Base-by-base conservation (phyloP, 345 rosid genomes). In the Streptanthus diversifolius region DNA sequence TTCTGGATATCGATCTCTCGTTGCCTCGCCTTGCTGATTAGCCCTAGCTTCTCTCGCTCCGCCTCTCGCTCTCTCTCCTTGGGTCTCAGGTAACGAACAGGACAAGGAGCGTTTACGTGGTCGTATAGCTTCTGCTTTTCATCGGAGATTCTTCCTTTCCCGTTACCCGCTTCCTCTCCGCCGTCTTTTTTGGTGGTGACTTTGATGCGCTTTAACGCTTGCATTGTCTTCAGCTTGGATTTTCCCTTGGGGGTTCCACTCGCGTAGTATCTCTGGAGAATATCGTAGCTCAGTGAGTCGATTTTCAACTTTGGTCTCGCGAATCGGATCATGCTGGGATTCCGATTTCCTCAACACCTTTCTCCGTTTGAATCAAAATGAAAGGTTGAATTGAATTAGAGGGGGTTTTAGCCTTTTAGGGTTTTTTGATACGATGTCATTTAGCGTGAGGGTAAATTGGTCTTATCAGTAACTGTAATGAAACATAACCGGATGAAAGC, bases 231-330 rank as follows among this genome's bases (percentile, higher is more conserved):
- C 59, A 74, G 24, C 70, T 87, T 89, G 1, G 75, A 54, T 55
- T 89, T 87, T 2, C 96, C 96, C 57, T 88, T 90, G 0, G 90
- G 80, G 8, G 93, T 88, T 71, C 96, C 80, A 59, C 90, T 82
- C 9, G 74, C 90, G 36, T 77, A 82, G 70, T 88, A 84, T 13
- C 79, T 81, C 45, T 86, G 93, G 33, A 78, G 17, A 66, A 84
- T 64, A 45, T 82, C 79, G 61, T 70, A 30, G 49, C 63, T 49
- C 70, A 71, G 27, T 51, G 60, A 62, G 7, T 81, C 80, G 6
- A 75, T 5, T 40, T 25, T 18, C 2, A 73, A 43, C 25, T 68
- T 82, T 2, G 64, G 59, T 73, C 73, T 80, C 39, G 80, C 61
- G 5, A 75, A 51, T 60, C 84, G 78, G 40, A 81, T 63, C 87